phyloP scores from a whole-genome alignment of 371 early-diverging fungal species.

The Mucor mucedo region DNA sequence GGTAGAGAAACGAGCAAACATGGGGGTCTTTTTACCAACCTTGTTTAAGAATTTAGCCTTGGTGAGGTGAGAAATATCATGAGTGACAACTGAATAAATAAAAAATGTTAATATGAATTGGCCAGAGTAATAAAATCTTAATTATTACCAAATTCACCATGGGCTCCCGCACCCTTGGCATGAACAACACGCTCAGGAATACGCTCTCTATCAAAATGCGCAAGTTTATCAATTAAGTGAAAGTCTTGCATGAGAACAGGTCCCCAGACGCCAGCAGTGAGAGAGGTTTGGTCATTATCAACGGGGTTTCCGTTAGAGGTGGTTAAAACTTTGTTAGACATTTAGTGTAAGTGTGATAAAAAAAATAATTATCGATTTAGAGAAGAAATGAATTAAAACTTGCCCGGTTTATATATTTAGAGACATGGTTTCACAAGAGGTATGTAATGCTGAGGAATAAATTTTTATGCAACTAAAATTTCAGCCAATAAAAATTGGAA shows the following conservation, averaged over 20 bases:
- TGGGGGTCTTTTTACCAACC: constrained; percentile 75
- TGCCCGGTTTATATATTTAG: too few relatives aligned
- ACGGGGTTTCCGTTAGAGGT: constrained; percentile 68
- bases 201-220: constrained; percentile 86
- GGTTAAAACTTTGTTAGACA: constrained; percentile 28
- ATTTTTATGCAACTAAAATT: neutral
- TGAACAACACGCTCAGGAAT: constrained; percentile 86
- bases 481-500: neutral
- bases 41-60: constrained; percentile 74
- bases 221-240: constrained; percentile 77
- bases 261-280: constrained; percentile 61
- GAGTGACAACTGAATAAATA: constrained; percentile 62
- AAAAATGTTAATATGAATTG: too few relatives aligned
- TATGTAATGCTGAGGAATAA: neutral
- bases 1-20: constrained; percentile 82
- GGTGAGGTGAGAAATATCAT: constrained; percentile 71
- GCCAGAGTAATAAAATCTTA: neutral
- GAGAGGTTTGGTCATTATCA: constrained; percentile 67
- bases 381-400: too few relatives aligned
- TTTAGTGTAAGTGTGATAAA: constrained; percentile 3
- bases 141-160: constrained; percentile 75
- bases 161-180: constrained; percentile 85
- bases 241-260: constrained; percentile 71
- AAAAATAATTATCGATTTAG: too few relatives aligned
- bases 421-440: neutral